phyloP scores from a whole-genome alignment of 306 rosid species.

The Cucurbita maxima region DNA sequence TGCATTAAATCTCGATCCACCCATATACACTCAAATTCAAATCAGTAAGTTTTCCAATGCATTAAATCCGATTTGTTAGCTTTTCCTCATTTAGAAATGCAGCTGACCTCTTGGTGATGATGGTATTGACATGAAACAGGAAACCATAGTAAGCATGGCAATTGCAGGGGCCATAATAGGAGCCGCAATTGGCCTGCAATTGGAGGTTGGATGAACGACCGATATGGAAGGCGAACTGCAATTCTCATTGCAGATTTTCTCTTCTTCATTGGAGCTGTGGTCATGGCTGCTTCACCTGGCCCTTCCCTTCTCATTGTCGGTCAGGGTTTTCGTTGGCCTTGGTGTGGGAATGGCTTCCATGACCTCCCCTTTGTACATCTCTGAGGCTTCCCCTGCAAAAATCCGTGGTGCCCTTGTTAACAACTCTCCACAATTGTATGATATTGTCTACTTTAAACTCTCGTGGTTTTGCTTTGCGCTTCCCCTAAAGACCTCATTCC shows the following conservation, averaged over 20 bases:
- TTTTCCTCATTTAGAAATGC: not conserved
- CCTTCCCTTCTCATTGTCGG: constrained; percentile 67
- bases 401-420: constrained; percentile 83
- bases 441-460: too few relatives aligned
- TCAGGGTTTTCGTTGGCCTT: constrained; percentile 57
- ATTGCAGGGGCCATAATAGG: constrained; percentile 78
- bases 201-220: constrained; percentile 78
- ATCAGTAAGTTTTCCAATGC: too few relatives aligned
- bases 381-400: constrained; percentile 70
- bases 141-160: constrained; percentile 78
- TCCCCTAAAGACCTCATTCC: too few relatives aligned
- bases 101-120: not conserved
- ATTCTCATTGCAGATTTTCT: constrained; percentile 46
- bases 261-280: constrained; percentile 47
- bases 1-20: too few relatives aligned
- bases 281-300: constrained; percentile 54
- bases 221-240: constrained; percentile 44
- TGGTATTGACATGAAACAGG: constrained; percentile 21
- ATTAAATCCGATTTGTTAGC: too few relatives aligned
- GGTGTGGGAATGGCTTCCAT: constrained; percentile 91
- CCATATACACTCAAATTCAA: too few relatives aligned
- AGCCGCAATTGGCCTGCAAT: constrained; percentile 81
- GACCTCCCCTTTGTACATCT: constrained; percentile 75
- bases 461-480: too few relatives aligned
- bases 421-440: too few relatives aligned